Evolutionary conservation across 305 asterid species (phyloP).

Genomic region (Plantago coronopus): DNA sequence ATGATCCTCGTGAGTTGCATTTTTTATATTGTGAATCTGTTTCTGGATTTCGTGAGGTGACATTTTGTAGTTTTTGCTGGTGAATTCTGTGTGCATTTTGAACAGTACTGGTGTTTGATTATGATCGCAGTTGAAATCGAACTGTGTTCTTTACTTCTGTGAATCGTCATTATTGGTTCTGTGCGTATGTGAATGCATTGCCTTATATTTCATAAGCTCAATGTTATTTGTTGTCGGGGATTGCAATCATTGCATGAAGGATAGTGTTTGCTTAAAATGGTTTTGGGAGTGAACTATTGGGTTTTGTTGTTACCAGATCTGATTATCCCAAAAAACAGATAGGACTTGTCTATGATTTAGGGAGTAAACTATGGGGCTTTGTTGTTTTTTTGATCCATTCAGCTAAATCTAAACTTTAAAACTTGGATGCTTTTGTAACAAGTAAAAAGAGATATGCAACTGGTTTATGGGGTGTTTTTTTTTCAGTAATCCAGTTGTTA

Average conservation of each 20-base stretch:
- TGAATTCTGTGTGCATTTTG: neutral
- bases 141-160: neutral
- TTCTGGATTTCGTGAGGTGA: neutral
- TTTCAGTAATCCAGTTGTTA: no score
- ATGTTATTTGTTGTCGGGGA: no score
- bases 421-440: no score
- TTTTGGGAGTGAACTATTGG: no score
- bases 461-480: no score
- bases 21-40: neutral
- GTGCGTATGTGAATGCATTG: neutral
- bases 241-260: no score
- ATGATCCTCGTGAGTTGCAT: neutral
- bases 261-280: no score
- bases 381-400: no score
- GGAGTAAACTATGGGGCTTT: no score
- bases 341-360: no score
- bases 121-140: neutral
- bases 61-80: neutral
- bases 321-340: neutral
- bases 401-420: no score
- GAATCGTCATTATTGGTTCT: neutral
- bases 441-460: no score
- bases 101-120: neutral
- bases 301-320: neutral
- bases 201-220: neutral